Evolutionary conservation across 148 eudicot species (phyloP).

Genomic region (Simmondsia chinensis): DNA sequence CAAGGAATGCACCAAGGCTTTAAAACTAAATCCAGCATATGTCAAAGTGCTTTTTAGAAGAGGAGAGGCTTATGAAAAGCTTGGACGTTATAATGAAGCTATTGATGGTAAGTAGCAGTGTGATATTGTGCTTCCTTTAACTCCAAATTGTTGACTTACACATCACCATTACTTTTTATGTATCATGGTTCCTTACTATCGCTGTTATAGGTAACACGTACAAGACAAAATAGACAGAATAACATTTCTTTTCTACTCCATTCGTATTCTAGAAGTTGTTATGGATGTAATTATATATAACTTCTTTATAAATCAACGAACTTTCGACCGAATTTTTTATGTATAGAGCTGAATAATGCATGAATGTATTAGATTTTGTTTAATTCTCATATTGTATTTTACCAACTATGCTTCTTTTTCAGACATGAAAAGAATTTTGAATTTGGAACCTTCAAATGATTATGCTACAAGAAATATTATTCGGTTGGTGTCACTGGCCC

Average conservation of each 20-base stretch:
- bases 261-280: too few species aligned
- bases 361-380: too few species aligned
- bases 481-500: slow-evolving; percentile 83
- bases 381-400: too few species aligned
- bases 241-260: too few species aligned
- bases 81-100: slow-evolving; percentile 85
- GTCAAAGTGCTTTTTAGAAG: slow-evolving; percentile 69
- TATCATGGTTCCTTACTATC: not conserved
- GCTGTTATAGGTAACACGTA: too few species aligned
- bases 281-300: too few species aligned
- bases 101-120: slow-evolving; percentile 52
- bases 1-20: slow-evolving; percentile 81
- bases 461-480: slow-evolving; percentile 68
- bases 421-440: slow-evolving; percentile 81
- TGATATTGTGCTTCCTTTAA: not conserved
- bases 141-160: too few species aligned
- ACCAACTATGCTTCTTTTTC: too few species aligned
- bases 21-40: slow-evolving; percentile 74
- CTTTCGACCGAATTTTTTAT: too few species aligned
- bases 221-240: too few species aligned
- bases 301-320: too few species aligned
- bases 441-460: slow-evolving; percentile 68
- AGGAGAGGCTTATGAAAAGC: slow-evolving; percentile 86
- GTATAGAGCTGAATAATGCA: too few species aligned
- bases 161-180: slow-evolving; percentile 1